A percentile compares a stretch with the other conserved stretches of the same genome.
phyloP scores from a whole-genome alignment of 108 stramenopile genomes.

The Stephanodiscus minutulus region DNA sequence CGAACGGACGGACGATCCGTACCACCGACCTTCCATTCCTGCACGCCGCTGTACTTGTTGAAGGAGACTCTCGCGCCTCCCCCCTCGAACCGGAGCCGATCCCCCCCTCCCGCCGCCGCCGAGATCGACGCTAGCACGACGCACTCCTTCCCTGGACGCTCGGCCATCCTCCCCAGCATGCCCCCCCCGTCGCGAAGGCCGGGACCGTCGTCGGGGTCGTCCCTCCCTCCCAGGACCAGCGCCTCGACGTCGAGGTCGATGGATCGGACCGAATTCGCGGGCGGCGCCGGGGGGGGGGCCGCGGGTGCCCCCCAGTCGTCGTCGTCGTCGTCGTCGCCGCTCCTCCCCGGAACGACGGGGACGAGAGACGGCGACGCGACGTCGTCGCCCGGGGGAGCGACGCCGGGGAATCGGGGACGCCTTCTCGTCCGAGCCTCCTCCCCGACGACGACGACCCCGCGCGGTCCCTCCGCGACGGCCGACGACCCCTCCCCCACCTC shows the following conservation, averaged over 20 bases:
- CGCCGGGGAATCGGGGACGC: too few species aligned
- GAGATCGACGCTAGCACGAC: constrained; percentile 58
- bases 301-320: too few species aligned
- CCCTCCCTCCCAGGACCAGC: constrained; percentile 39
- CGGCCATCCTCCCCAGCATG: constrained; percentile 57
- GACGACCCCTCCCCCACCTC: too few species aligned
- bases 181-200: background rate
- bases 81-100: constrained; percentile 39
- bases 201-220: too few species aligned
- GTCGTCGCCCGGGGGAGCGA: too few species aligned
- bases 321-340: too few species aligned
- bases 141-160: constrained; percentile 60
- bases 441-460: background rate
- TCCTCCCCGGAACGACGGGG: too few species aligned
- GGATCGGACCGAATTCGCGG: constrained; percentile 60
- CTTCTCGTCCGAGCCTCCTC: background rate
- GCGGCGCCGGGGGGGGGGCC: background rate
- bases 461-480: too few species aligned
- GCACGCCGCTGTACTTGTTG: constrained; percentile 85
- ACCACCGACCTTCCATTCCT: constrained; percentile 76
- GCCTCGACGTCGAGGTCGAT: constrained; percentile 44
- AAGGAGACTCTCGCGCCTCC: constrained; percentile 58
- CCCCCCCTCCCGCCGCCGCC: constrained; percentile 23
- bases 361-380: too few species aligned
- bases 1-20: too few species aligned